A percentile compares a stretch with the other conserved stretches of the same genome.
phyloP scores from a whole-genome alignment of 1,284 basidiomycete species.

The Abortiporus biennis region DNA sequence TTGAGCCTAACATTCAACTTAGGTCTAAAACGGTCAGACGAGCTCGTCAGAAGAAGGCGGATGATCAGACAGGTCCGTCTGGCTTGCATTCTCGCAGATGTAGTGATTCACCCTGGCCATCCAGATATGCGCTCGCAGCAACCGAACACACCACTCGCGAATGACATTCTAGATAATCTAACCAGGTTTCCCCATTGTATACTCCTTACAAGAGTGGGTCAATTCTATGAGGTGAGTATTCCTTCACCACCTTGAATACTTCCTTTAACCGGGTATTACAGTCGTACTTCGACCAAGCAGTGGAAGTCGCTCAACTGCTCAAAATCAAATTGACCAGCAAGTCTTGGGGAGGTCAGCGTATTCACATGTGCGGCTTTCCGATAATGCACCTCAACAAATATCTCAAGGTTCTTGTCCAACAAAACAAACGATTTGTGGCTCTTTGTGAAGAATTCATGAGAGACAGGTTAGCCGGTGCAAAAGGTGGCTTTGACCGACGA shows the following conservation, averaged over 20 bases:
- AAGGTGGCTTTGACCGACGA: constrained; percentile 62
- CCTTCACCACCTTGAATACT: neutral
- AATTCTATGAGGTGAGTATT: constrained; percentile 83
- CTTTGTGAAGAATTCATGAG: constrained; percentile 86
- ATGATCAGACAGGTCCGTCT: neutral
- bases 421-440: constrained; percentile 79
- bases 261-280: constrained; percentile 27
- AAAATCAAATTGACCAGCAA: constrained; percentile 78
- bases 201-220: constrained; percentile 85
- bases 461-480: constrained; percentile 34
- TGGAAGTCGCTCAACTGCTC: constrained; percentile 69
- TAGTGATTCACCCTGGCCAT: neutral
- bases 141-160: constrained; percentile 55
- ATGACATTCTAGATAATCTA: constrained; percentile 67
- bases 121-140: neutral
- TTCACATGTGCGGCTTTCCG: constrained; percentile 89
- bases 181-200: constrained; percentile 82
- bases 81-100: neutral
- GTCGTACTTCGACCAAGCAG: constrained; percentile 93
- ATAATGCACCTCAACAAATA: constrained; percentile 81
- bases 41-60: neutral
- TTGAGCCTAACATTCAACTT: too few species aligned
- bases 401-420: constrained; percentile 80
- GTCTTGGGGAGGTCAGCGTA: constrained; percentile 59
- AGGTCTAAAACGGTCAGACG: too few species aligned